A percentile compares a stretch with the other conserved stretches of the same genome.
Conservation (phyloP, 768 basidiomycete genomes). For the Lentinula sp. region DNA sequence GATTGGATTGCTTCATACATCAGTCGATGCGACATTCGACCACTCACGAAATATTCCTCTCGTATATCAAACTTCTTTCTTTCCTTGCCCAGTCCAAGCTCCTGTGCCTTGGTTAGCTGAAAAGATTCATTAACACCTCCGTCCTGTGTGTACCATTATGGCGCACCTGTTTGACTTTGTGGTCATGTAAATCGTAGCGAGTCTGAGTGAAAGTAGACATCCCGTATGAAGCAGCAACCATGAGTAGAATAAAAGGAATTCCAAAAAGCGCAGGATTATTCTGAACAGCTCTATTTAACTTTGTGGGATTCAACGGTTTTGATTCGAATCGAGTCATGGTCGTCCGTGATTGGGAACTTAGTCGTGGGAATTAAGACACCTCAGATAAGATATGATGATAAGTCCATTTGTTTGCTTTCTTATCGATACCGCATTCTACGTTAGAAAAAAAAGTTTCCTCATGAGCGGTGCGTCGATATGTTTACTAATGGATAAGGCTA, state of each 20-base stretch:
- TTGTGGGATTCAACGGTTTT: constrained; percentile 35
- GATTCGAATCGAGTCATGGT: constrained; percentile 48
- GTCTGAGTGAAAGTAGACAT: constrained; percentile 83
- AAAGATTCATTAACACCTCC: background rate
- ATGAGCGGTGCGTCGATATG: constrained; percentile 2
- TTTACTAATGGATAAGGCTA: background rate
- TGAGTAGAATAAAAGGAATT: constrained; percentile 76
- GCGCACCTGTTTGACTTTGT: constrained; percentile 65
- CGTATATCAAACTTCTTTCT: constrained; percentile 86
- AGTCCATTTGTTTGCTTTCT: background rate
- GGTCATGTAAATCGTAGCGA: constrained; percentile 82
- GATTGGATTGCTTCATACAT: background rate
- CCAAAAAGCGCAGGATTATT: constrained; percentile 76
- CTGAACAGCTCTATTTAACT: constrained; percentile 37
- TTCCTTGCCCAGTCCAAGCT: constrained; percentile 60
- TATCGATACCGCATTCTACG: background rate
- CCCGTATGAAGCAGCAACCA: constrained; percentile 84
- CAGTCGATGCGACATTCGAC: background rate
- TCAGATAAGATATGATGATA: background rate
- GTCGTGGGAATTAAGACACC: background rate
- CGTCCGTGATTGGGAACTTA: background rate
- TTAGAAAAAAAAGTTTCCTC: background rate
- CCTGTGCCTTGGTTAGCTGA: constrained; percentile 73
- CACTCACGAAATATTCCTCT: constrained; percentile 93
- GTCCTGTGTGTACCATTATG: background rate